Percentiles rank a stretch among this genome's conserved stretches.
These are phyloP conservation scores for Aspergillus clavatus DNA, from an alignment of 2,329 filamentous ascomycete species.

Conservation along the genomic window DNA sequence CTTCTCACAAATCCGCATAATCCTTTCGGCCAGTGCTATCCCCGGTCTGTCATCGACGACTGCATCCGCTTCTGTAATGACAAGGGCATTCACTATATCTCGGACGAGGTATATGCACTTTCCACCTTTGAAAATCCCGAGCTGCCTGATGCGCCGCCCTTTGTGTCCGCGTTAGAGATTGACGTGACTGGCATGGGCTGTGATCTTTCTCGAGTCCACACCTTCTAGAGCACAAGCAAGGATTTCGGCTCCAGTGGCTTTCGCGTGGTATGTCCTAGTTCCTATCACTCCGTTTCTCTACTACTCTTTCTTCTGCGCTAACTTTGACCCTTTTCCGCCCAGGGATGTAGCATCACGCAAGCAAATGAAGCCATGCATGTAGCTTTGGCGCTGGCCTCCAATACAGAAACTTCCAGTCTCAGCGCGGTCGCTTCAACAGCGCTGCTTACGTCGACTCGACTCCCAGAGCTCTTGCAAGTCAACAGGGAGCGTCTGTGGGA, in stretches of 20 bases:
- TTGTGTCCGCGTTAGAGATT: background rate
- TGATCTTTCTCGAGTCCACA: background rate
- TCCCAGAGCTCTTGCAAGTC: background rate
- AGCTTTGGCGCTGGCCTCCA: background rate
- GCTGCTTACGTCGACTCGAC: background rate
- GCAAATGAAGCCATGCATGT: background rate
- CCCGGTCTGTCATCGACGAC: background rate
- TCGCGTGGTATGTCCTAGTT: background rate
- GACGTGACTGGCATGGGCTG: background rate
- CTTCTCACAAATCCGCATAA: background rate
- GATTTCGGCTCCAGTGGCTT: background rate
- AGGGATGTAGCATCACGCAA: background rate
- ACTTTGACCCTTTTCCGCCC: background rate
- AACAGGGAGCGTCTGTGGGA: background rate
- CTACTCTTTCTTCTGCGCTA: background rate
- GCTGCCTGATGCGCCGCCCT: background rate
- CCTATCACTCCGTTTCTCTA: background rate
- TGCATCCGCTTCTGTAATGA: background rate
- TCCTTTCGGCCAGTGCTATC: background rate
- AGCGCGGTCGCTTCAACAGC: background rate
- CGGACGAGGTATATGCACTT: background rate
- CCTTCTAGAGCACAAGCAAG: background rate
- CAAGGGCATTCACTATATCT: background rate
- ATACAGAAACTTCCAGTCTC: background rate
- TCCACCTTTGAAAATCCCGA: background rate